Base-by-base conservation (phyloP, 208 protist genomes). In the Acanthamoeba royreba region DNA sequence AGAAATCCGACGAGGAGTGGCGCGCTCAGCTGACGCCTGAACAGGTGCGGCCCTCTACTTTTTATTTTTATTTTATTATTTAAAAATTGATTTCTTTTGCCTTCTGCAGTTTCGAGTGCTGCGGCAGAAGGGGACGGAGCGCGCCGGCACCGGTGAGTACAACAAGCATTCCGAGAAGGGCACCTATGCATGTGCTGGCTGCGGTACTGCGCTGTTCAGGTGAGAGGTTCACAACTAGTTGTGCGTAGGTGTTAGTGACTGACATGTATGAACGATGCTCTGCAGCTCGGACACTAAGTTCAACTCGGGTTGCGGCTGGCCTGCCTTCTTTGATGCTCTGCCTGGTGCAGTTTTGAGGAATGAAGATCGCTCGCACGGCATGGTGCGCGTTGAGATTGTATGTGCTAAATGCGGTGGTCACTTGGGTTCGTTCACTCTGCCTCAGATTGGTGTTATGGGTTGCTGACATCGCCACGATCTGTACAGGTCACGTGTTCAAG, bases 251-350 rank as follows among this genome's bases (percentile, higher is more conserved):
- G n/a, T n/a, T n/a, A n/a, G n/a, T n/a, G n/a, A n/a, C n/a, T n/a
- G n/a, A n/a, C n/a, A n/a, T n/a, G n/a, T n/a, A n/a, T n/a, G n/a
- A 49, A 86, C 9, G 13, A 9, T 83, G 33, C 7, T n/a, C 52
- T 92, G 9, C 55, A 92, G 49, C 38, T 94, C 93, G 25, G 19
- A 92, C 13, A n/a, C 40, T 5, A 96, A 96, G 87, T 97, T 97
- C 81, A 42, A 96, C 40, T 91, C 53, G 19, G 96, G 96, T 35
- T 97, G 96, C 93, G 96, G 96, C 33, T 97, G 96, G 96, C 96
- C 96, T 28, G 85, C 94, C 3, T 97, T 97, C 52, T 96, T 77
- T 42, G 95, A 96, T 3, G 42, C 85, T 1, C 38, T 96, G 25
- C 81, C 79, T 52, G 94, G 90, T 46, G 94, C 94, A 9, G 53